A percentile compares a stretch with the other conserved stretches of the same genome.
Evolutionary conservation across 106 monocot genomes (phyloP).

Genomic region (Posidonia australis): DNA sequence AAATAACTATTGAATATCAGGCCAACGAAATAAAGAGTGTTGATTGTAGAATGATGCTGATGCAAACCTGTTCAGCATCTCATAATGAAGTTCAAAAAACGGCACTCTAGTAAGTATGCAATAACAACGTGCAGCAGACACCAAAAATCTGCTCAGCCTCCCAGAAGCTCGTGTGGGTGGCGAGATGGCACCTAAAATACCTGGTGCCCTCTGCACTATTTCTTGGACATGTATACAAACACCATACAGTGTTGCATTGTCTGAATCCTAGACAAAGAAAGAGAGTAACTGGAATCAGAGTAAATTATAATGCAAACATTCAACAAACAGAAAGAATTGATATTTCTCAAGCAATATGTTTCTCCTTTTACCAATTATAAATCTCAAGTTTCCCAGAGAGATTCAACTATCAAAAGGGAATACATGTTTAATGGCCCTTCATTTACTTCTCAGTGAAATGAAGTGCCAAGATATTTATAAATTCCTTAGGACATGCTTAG

Average conservation of each 20-base stretch:
- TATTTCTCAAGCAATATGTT: no score
- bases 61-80: slow-evolving; percentile 95
- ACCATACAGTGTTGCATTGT: slow-evolving; percentile 84
- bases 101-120: slow-evolving; percentile 89
- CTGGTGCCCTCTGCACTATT: slow-evolving; percentile 85
- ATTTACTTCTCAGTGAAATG: no score
- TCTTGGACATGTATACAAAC: slow-evolving; percentile 87
- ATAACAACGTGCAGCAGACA: slow-evolving; percentile 96
- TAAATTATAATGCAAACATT: neutral
- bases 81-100: slow-evolving; percentile 96
- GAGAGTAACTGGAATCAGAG: slow-evolving; percentile 4
- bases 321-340: neutral
- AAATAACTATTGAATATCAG: neutral
- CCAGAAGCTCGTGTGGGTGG: slow-evolving; percentile 29
- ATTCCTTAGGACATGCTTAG: no score
- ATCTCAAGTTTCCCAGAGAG: no score
- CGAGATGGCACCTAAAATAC: slow-evolving; percentile 66
- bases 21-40: neutral
- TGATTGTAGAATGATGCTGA: neutral
- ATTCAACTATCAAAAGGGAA: no score
- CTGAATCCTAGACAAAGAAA: slow-evolving; percentile 51
- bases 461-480: no score
- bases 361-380: no score
- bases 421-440: no score
- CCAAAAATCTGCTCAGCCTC: slow-evolving; percentile 63